Percentiles rank a stretch among this genome's conserved stretches.
These are phyloP conservation scores for Nasturtium officinale DNA, from an alignment of 345 rosid genomes.

Conservation along the genomic window DNA sequence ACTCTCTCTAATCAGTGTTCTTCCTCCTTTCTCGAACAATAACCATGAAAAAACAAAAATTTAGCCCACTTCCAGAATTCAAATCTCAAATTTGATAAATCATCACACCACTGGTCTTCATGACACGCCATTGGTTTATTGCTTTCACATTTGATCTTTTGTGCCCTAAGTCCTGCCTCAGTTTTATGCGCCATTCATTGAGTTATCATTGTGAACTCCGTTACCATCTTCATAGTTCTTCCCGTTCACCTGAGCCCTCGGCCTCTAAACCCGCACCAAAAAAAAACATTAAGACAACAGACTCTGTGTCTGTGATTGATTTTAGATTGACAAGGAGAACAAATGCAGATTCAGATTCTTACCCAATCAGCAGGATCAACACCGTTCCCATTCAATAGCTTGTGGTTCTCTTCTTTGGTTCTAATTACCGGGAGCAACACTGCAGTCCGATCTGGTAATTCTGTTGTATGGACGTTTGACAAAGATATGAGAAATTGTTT, in stretches of 20 bases:
- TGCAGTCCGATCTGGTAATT: constrained; percentile 73
- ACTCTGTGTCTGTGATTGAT: background rate
- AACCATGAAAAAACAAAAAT: constrained; percentile 34
- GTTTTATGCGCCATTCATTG: constrained; percentile 73
- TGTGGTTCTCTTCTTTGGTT: constrained; percentile 89
- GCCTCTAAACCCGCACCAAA: constrained; percentile 55
- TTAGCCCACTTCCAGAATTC: constrained; percentile 18
- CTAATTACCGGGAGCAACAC: constrained; percentile 66
- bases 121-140: constrained; percentile 8
- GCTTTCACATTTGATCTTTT: constrained; percentile 7
- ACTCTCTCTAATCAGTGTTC: constrained; percentile 9
- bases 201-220: constrained; percentile 58
- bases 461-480: constrained; percentile 48
- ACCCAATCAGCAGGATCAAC: constrained; percentile 94
- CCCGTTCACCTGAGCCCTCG: constrained; percentile 77
- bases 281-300: background rate
- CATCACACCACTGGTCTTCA: constrained; percentile 17
- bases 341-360: constrained; percentile 4
- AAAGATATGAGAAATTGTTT: constrained; percentile 10
- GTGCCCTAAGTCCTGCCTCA: background rate
- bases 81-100: constrained; percentile 21
- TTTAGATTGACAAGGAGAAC: constrained; percentile 4
- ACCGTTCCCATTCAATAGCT: constrained; percentile 87
- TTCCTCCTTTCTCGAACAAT: constrained; percentile 29
- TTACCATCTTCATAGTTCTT: constrained; percentile 64